A percentile compares a stretch with the other conserved stretches of the same genome.
Evolutionary conservation across 192 early-diverging fungal species (phyloP).

Genomic region (Pilaira anomala): DNA sequence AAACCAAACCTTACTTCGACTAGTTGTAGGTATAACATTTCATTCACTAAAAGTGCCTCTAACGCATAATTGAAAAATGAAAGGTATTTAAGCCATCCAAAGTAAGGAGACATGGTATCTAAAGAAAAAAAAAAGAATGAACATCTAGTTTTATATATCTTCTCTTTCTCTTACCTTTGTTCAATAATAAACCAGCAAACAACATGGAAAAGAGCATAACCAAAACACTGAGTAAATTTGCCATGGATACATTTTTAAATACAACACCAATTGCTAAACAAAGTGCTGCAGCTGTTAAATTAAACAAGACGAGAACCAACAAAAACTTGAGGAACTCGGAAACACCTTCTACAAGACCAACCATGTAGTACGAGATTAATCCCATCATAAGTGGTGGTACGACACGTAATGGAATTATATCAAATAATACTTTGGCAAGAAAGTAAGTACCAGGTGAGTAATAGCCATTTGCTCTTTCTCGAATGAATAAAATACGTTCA

Average conservation of each 20-base stretch:
- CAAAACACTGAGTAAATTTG: constrained; percentile 74
- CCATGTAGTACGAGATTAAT: constrained; percentile 83
- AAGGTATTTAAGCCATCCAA: constrained; percentile 64
- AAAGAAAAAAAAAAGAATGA: background rate
- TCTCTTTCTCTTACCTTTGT: constrained; percentile 56
- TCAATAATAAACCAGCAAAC: constrained; percentile 87
- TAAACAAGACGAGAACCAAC: constrained; percentile 77
- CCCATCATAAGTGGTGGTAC: constrained; percentile 79
- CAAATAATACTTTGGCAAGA: constrained; percentile 65
- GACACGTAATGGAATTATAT: constrained; percentile 74
- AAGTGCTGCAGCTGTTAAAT: constrained; percentile 69
- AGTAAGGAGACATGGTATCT: constrained; percentile 67
- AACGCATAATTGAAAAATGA: constrained; percentile 91
- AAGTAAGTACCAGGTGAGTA: constrained; percentile 74
- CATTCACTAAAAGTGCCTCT: constrained; percentile 88
- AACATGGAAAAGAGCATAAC: constrained; percentile 85
- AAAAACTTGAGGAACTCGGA: constrained; percentile 71
- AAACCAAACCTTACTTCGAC: constrained; percentile 78
- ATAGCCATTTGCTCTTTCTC: constrained; percentile 74
- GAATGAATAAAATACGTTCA: constrained; percentile 66
- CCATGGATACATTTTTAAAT: constrained; percentile 65
- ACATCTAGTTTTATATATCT: too few species aligned
- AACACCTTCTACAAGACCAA: constrained; percentile 66
- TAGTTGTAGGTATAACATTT: constrained; percentile 75
- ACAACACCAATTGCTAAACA: constrained; percentile 78